A percentile compares a stretch with the other conserved stretches of the same genome.
Evolutionary conservation across 2,329 filamentous ascomycete species (phyloP).

Genomic region (Stagonosporopsis rhizophila): DNA sequence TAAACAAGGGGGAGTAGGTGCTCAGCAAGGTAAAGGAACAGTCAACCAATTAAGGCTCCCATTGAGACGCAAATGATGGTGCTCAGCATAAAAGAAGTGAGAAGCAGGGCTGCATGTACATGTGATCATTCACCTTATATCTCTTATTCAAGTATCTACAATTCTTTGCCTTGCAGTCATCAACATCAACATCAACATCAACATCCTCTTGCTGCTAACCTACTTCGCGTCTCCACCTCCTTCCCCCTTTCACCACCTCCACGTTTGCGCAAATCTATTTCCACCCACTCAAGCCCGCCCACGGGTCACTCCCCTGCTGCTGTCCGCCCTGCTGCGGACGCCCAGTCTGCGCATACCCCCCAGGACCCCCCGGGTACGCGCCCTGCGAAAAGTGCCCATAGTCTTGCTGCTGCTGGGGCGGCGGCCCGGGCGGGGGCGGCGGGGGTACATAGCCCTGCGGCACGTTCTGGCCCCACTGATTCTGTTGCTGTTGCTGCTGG

Average conservation of each 20-base stretch:
- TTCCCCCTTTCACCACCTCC: not conserved
- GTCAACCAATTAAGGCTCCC: too few species aligned
- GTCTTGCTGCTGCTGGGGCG: conserved; percentile 53
- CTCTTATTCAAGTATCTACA: too few species aligned
- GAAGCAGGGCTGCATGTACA: too few species aligned
- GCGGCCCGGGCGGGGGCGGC: conserved; percentile 70
- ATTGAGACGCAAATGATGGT: too few species aligned
- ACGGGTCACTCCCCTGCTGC: conserved; percentile 63
- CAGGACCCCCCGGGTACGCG: conserved; percentile 59
- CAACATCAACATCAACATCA: too few species aligned
- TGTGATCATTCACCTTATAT: too few species aligned
- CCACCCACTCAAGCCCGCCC: conserved; percentile 75
- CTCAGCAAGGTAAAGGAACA: too few species aligned
- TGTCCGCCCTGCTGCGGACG: conserved; percentile 44
- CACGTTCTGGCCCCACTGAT: conserved; percentile 51
- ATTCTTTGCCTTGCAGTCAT: too few species aligned
- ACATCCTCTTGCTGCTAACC: too few species aligned
- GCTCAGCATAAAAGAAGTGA: too few species aligned
- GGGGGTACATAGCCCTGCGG: conserved; percentile 72
- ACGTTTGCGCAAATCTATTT: conserved; percentile 54
- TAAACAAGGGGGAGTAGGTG: too few species aligned
- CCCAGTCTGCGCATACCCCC: conserved; percentile 45
- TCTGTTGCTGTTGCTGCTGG: conserved; percentile 55
- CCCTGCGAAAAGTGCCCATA: conserved; percentile 59
- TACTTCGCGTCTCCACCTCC: too few species aligned